A percentile compares a stretch with the other conserved stretches of the same genome.
Evolutionary conservation across 306 rosid species (phyloP).

Genomic region (Citrullus mucosospermus): DNA sequence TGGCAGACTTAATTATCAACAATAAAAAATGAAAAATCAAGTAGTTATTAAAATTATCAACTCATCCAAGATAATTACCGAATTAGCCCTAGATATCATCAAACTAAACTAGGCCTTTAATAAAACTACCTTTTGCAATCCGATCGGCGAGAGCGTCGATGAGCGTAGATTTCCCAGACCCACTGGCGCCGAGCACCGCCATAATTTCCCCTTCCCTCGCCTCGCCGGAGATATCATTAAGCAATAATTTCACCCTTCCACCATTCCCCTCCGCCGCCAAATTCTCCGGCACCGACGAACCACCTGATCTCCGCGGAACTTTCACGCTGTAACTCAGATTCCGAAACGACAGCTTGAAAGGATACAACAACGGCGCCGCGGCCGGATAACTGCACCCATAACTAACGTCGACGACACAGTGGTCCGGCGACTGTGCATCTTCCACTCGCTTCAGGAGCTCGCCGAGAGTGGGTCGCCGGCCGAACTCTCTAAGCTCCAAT

Average conservation of each 20-base stretch:
- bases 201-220: conserved; percentile 83
- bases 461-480: conserved; percentile 35
- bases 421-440: conserved; percentile 29
- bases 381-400: conserved; percentile 8
- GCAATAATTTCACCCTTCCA: conserved; percentile 28
- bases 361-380: conserved; percentile 10
- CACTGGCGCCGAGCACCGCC: conserved; percentile 94
- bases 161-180: conserved; percentile 82
- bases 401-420: conserved; percentile 14
- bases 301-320: conserved; percentile 19
- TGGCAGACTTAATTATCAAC: too few relatives aligned
- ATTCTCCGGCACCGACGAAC: neutral
- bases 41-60: too few relatives aligned
- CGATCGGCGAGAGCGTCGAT: conserved; percentile 81
- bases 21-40: too few relatives aligned
- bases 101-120: too few relatives aligned
- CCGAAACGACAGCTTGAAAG: conserved; percentile 59
- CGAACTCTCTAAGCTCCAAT: conserved; percentile 33
- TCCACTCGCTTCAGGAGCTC: conserved; percentile 64
- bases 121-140: conserved; percentile 30
- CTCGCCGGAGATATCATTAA: conserved; percentile 69
- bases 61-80: too few relatives aligned
- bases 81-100: too few relatives aligned
- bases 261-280: neutral
- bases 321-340: conserved; percentile 60